Conservation (phyloP, 1,284 basidiomycete species). For the Rhodofomes roseus region DNA sequence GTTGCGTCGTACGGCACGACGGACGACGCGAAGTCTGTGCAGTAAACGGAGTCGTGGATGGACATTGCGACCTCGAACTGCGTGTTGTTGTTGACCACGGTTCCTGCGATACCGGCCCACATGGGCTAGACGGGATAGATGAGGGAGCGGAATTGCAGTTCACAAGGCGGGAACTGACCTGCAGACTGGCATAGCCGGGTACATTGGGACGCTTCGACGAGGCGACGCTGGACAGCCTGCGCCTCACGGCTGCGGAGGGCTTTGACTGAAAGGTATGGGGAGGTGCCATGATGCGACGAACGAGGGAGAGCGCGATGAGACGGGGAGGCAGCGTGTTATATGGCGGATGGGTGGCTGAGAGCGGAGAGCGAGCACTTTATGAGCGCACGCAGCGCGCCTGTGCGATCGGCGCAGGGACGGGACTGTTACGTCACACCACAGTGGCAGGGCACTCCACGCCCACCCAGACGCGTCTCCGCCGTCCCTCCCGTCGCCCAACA, state of each 20-base stretch:
- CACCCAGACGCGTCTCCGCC: neutral
- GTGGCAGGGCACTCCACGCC: conserved; percentile 1
- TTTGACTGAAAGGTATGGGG: conserved; percentile 54
- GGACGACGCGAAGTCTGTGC: conserved; percentile 64
- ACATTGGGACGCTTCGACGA: conserved; percentile 48
- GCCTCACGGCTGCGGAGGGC: conserved; percentile 54
- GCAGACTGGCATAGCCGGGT: conserved; percentile 55
- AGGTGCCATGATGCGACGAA: conserved; percentile 36
- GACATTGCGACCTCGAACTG: conserved; percentile 70
- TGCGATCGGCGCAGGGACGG: neutral
- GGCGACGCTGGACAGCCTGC: conserved; percentile 60
- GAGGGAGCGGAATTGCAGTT: conserved; percentile 11
- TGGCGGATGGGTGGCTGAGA: conserved; percentile 1
- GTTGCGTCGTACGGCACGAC: conserved; percentile 46
- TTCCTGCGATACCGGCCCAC: conserved; percentile 77
- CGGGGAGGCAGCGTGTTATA: conserved; percentile 17
- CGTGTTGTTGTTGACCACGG: conserved; percentile 50
- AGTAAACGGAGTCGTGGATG: conserved; percentile 78
- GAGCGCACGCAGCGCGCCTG: neutral
- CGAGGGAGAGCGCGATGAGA: conserved; percentile 6
- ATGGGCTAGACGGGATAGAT: conserved; percentile 52
- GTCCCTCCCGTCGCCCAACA: neutral
- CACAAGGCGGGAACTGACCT: conserved; percentile 37
- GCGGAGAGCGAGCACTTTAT: neutral
- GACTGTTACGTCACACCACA: conserved; percentile 1